Conservation (phyloP, 2,329 filamentous ascomycete species). For the Neonectria neomacrospora region DNA sequence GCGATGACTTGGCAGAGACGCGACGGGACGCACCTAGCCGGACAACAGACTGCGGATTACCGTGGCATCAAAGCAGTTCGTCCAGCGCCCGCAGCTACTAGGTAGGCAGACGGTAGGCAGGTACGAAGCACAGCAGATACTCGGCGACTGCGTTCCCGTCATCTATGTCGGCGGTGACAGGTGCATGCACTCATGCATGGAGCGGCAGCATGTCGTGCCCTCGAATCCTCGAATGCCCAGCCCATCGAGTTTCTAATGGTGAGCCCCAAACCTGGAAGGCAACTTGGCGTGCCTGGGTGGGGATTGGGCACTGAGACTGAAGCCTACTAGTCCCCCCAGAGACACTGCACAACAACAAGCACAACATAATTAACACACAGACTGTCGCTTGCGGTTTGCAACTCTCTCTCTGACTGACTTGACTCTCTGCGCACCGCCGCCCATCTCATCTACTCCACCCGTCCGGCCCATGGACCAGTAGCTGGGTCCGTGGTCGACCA, state of each 20-base stretch:
- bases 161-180: constrained; percentile 12
- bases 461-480: constrained; percentile 12
- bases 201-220: not conserved
- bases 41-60: not conserved
- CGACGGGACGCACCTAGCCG: constrained; percentile 7
- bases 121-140: constrained; percentile 1
- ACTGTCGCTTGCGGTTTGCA: constrained; percentile 8
- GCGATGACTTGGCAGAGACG: constrained; percentile 10
- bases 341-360: constrained; percentile 39
- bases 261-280: constrained; percentile 20
- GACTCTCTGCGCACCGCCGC: constrained; percentile 19
- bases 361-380: constrained; percentile 39
- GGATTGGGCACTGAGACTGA: constrained; percentile 28
- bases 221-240: not conserved
- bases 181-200: constrained; percentile 1
- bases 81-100: not conserved
- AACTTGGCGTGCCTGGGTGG: constrained; percentile 6
- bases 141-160: not conserved
- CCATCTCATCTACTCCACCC: constrained; percentile 22
- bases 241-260: not conserved
- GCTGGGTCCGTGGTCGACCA: constrained; percentile 2
- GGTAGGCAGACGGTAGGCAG: not conserved
- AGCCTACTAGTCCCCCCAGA: constrained; percentile 27
- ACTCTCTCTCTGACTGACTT: constrained; percentile 25
- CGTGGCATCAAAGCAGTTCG: constrained; percentile 3